phyloP scores from a whole-genome alignment of 306 rosid species.

The Prunus mira region DNA sequence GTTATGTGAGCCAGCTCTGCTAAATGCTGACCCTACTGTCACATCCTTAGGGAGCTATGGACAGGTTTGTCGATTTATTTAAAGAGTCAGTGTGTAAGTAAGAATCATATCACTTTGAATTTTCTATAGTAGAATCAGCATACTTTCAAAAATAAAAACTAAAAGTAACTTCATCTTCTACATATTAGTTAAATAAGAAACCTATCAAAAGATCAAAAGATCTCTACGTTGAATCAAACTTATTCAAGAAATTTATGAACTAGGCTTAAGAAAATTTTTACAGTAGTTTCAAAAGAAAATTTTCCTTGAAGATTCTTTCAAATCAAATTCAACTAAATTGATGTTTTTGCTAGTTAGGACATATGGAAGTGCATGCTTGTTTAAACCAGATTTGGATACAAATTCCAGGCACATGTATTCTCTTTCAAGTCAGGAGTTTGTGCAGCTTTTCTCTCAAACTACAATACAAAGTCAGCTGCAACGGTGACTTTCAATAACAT shows the following conservation, averaged over 20 bases:
- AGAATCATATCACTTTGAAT: not conserved
- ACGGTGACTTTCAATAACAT: slow-evolving; percentile 55
- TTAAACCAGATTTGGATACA: slow-evolving; percentile 1
- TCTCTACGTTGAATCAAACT: not conserved
- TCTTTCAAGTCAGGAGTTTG: slow-evolving; percentile 52
- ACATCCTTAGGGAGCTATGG: slow-evolving; percentile 41
- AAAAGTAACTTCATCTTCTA: not conserved
- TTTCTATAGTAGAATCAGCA: slow-evolving; percentile 5
- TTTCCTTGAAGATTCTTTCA: not conserved
- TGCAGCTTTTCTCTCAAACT: slow-evolving; percentile 86
- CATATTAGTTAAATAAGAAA: not conserved
- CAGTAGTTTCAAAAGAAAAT: not conserved
- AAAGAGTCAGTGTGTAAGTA: not conserved
- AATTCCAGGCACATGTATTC: slow-evolving; percentile 62
- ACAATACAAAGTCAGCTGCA: slow-evolving; percentile 41
- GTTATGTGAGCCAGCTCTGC: slow-evolving; percentile 61
- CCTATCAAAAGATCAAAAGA: not conserved
- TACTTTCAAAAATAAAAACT: not conserved
- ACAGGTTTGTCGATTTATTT: slow-evolving; percentile 28
- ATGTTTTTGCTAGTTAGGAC: not conserved
- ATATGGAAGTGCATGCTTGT: not conserved
- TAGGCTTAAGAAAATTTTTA: not conserved
- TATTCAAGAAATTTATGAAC: not conserved
- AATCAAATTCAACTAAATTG: not conserved
- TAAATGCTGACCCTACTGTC: slow-evolving; percentile 57